These are phyloP conservation scores for Vararia minispora DNA, from an alignment of 768 basidiomycete genomes.

Conservation along the genomic window DNA sequence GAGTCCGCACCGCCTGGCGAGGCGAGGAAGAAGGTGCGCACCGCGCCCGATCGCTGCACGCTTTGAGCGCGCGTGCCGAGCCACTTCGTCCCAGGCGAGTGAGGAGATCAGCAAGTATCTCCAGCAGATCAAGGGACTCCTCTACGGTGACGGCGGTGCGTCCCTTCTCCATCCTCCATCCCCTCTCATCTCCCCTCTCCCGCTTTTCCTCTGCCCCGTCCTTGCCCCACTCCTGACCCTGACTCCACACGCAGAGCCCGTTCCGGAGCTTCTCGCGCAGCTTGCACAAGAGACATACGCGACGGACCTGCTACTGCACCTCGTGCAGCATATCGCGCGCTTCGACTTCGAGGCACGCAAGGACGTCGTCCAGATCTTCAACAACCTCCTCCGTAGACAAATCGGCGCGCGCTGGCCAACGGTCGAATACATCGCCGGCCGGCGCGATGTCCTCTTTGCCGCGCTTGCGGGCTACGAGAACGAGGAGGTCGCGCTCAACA, in stretches of 20 bases:
- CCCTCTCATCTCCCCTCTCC: conserved; percentile 1
- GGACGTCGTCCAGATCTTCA: conserved; percentile 80
- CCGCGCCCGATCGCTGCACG: not conserved
- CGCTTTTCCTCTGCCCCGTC: conserved; percentile 1
- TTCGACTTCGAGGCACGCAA: conserved; percentile 94
- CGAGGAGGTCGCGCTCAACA: conserved; percentile 93
- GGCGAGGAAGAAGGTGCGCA: conserved; percentile 63
- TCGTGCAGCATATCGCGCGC: conserved; percentile 72
- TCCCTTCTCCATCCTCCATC: conserved; percentile 7
- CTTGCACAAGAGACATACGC: conserved; percentile 94
- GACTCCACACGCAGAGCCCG: conserved; percentile 42
- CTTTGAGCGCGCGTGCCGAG: not conserved
- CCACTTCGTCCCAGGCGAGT: conserved; percentile 43
- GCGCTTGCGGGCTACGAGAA: conserved; percentile 89
- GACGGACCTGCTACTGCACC: conserved; percentile 71
- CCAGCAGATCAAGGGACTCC: conserved; percentile 79
- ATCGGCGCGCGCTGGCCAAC: conserved; percentile 95
- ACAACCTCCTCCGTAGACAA: conserved; percentile 80
- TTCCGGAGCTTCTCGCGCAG: conserved; percentile 86
- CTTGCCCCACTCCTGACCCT: conserved; percentile 5
- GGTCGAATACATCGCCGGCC: conserved; percentile 80
- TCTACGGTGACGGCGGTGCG: conserved; percentile 83
- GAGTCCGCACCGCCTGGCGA: conserved; percentile 74
- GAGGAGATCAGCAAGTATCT: conserved; percentile 87
- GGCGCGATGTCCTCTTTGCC: conserved; percentile 71